phyloP scores from a whole-genome alignment of 768 basidiomycete species.

The Auricularia sp. region DNA sequence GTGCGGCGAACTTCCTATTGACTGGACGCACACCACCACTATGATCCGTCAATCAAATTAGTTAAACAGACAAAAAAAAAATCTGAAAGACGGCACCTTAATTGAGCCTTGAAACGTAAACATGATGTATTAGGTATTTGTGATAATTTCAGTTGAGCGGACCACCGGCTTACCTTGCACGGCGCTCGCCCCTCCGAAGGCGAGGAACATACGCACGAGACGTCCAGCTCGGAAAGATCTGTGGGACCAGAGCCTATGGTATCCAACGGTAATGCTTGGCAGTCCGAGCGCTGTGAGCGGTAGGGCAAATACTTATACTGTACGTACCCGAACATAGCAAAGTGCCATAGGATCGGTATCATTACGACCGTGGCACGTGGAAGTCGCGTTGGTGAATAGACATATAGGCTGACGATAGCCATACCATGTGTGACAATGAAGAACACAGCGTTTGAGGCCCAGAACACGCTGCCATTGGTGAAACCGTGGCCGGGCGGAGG shows the following conservation, averaged over 20 bases:
- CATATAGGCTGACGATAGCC: constrained; percentile 41
- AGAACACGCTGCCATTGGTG: constrained; percentile 22
- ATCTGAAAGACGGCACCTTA: too few species aligned
- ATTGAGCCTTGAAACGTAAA: too few species aligned
- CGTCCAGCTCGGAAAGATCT: constrained; percentile 51
- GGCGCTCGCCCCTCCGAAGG: constrained; percentile 57
- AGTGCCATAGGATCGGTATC: constrained; percentile 52
- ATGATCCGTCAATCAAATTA: too few species aligned
- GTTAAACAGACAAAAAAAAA: too few species aligned
- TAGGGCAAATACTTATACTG: background rate
- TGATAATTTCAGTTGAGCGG: background rate
- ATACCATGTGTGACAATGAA: constrained; percentile 49
- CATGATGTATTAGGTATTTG: too few species aligned
- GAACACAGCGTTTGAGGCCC: constrained; percentile 56
- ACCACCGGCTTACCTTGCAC: constrained; percentile 51
- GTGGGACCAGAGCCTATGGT: constrained; percentile 74
- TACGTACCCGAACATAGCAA: constrained; percentile 58
- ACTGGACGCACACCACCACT: background rate
- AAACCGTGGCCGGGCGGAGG: background rate
- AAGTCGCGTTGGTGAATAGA: constrained; percentile 36
- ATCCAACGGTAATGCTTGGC: constrained; percentile 35
- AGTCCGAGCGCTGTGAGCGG: background rate
- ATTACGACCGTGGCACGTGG: constrained; percentile 38
- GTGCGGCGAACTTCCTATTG: background rate
- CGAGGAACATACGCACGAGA: constrained; percentile 48